Conservation (phyloP, 177 flowering plant genomes). For the Telopea speciosissima region DNA sequence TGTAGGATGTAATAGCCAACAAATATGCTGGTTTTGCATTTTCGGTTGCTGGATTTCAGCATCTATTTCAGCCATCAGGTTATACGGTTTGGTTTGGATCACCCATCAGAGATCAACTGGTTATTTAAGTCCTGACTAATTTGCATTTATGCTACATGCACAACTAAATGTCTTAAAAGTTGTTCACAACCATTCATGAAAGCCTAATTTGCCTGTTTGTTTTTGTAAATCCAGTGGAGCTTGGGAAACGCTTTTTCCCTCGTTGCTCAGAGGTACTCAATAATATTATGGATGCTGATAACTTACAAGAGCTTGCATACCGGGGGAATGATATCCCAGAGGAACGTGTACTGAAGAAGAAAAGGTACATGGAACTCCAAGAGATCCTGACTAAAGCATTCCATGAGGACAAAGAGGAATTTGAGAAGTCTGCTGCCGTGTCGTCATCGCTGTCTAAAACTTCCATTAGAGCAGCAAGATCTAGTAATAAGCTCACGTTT, state of each 20-base stretch:
- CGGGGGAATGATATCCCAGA: constrained; percentile 38
- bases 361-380: constrained; percentile 60
- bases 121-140: no score
- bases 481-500: not conserved
- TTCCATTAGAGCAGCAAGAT: constrained; percentile 9
- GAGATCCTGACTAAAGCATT: constrained; percentile 56
- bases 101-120: no score
- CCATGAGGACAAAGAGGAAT: constrained; percentile 58
- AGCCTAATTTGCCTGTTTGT: no score
- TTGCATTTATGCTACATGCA: no score
- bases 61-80: no score
- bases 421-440: constrained; percentile 24
- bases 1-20: no score
- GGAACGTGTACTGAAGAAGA: constrained; percentile 36
- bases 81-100: no score
- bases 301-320: constrained; percentile 49
- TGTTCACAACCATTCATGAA: no score
- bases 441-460: constrained; percentile 52
- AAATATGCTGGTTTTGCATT: no score
- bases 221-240: constrained; percentile 48
- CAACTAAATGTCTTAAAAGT: no score
- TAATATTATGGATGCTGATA: constrained; percentile 75
- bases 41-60: no score
- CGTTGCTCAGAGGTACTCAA: constrained; percentile 80
- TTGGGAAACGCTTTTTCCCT: constrained; percentile 86